Evolutionary conservation across 2,329 filamentous ascomycete genomes (phyloP), one percentile per base, ranked within the genome.

Genomic region (Dactylellina cionopaga): DNA sequence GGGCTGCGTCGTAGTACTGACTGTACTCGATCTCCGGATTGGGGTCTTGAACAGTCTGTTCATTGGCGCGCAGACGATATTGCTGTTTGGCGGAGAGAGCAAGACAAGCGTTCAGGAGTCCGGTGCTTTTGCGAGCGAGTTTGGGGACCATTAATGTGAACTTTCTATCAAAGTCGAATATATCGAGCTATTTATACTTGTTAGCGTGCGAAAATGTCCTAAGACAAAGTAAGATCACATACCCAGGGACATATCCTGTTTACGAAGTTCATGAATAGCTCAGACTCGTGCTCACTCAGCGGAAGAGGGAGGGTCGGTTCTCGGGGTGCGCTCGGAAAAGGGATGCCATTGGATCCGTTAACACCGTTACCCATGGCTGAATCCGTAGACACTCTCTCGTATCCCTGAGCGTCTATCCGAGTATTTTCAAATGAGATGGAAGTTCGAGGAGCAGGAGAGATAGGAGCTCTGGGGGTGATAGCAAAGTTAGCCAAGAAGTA

Each of bases 311-410:
- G 17, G 11, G 59, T 29, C n/a, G 59, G 52, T 39, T 71, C 66
- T 27, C 54, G 58, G 9, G 68, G 59, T 7, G 52, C n/a, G 15
- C 15, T 65, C 10, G 68, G 49, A 29, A 65, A 72, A 1, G 59
- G 4, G 19, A 72, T 52, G n/a, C 44, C 47, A 29, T 44, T 60
- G 17, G 68, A 51, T 6, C 59, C 68, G 24, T 72, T 72, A 17
- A 72, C 52, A 7, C 59, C 49, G 46, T 65, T 65, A 27, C 68
- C 68, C 59, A 79, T 44, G 74, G 75, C 11, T 76, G 77, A 19
- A 74, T 78, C 60, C 77, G 76, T 52, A 77, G 77, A 39, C 76
- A 79, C 47, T 77, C 78, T 66, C 75, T 77, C 9, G 78, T 66
- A 37, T 75, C 75, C 19, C 75, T 70, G 15, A 77, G 74, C 25